phyloP scores from a whole-genome alignment of 1,284 basidiomycete genomes.

The Pholiota adiposa region DNA sequence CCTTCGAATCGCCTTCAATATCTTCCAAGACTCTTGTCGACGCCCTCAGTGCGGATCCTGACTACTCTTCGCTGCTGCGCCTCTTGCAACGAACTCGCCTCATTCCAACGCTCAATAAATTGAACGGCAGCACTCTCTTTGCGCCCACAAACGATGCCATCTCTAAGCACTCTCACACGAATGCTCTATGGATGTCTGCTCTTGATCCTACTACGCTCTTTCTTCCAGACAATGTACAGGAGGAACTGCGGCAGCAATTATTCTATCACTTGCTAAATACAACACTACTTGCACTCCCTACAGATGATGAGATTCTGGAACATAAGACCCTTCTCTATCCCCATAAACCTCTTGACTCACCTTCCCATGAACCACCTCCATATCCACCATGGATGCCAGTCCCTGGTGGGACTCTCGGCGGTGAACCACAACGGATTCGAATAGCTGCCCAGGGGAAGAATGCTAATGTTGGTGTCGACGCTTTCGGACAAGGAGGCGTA shows the following conservation, averaged over 20 bases:
- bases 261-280: constrained; percentile 96
- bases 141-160: constrained; percentile 96
- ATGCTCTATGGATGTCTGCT: constrained; percentile 52
- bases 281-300: constrained; percentile 60
- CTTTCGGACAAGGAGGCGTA: constrained; percentile 71
- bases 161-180: constrained; percentile 47
- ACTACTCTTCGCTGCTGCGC: constrained; percentile 80
- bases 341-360: constrained; percentile 52
- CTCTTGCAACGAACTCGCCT: constrained; percentile 88
- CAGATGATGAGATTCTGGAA: constrained; percentile 42
- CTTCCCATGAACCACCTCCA: constrained; percentile 69
- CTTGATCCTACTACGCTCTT: constrained; percentile 41
- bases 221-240: constrained; percentile 81
- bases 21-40: constrained; percentile 76
- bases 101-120: constrained; percentile 88
- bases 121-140: constrained; percentile 86
- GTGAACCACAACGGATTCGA: constrained; percentile 83
- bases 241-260: constrained; percentile 86
- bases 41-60: constrained; percentile 71
- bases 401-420: constrained; percentile 81
- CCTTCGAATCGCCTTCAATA: constrained; percentile 24
- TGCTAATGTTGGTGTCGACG: constrained; percentile 72
- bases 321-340: constrained; percentile 78
- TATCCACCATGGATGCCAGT: constrained; percentile 85
- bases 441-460: constrained; percentile 54